phyloP scores from a whole-genome alignment of 352 stramenopile species.

The Phytophthora quininea region DNA sequence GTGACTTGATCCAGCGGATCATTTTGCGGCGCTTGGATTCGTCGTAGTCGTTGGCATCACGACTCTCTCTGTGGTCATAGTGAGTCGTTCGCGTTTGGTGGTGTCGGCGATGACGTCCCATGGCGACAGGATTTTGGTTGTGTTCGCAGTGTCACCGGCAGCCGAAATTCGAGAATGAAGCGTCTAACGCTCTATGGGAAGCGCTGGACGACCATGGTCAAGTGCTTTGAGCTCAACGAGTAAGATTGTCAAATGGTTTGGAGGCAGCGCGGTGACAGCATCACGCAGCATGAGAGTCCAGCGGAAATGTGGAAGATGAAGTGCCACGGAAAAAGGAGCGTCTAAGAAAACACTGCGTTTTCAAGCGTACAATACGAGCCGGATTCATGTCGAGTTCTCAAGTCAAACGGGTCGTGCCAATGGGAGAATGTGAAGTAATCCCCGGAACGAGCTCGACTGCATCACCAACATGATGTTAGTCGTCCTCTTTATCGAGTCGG shows the following conservation, averaged over 20 bases:
- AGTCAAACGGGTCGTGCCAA: conserved; percentile 24
- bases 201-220: neutral
- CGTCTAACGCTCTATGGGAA: neutral
- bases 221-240: neutral
- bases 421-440: neutral
- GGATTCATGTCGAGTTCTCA: neutral
- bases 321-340: neutral
- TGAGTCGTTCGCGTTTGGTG: conserved; percentile 32
- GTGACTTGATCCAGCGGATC: conserved; percentile 68
- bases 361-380: neutral
- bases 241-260: conserved; percentile 2
- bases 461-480: neutral
- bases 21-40: conserved; percentile 64
- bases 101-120: conserved; percentile 31
- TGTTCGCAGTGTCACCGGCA: conserved; percentile 3
- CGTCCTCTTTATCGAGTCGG: neutral
- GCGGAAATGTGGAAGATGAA: conserved; percentile 29
- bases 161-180: conserved; percentile 24
- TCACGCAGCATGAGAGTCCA: conserved; percentile 14
- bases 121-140: conserved; percentile 1
- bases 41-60: conserved; percentile 37
- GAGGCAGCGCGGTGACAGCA: conserved; percentile 22
- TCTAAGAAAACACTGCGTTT: neutral
- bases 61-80: conserved; percentile 48
- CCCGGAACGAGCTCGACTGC: no score